These are phyloP conservation scores for Zygotorulaspora sp. DNA, from an alignment of 805 yeast species.

Conservation along the genomic window DNA sequence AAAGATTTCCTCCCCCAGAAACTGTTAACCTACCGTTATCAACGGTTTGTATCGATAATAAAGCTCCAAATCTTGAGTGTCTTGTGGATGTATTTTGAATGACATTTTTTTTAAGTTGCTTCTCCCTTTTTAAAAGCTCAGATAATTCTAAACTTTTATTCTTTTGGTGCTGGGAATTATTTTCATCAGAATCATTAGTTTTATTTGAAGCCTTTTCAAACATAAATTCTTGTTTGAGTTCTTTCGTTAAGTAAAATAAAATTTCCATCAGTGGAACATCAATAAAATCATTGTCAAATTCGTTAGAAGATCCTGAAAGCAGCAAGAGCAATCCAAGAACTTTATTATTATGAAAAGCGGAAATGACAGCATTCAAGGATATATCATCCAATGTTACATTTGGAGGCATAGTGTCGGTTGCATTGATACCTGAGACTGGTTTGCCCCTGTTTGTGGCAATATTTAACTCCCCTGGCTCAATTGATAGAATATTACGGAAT, in stretches of 20 bases:
- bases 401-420: constrained; percentile 44
- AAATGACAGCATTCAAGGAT: constrained; percentile 52
- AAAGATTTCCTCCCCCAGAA: constrained; percentile 66
- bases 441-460: constrained; percentile 40
- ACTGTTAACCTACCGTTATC: constrained; percentile 58
- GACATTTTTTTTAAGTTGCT: constrained; percentile 45
- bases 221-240: constrained; percentile 41
- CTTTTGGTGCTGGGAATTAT: constrained; percentile 5
- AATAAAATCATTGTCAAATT: constrained; percentile 57
- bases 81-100: constrained; percentile 57
- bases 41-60: constrained; percentile 64
- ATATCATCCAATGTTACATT: constrained; percentile 64
- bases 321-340: constrained; percentile 73
- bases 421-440: constrained; percentile 31
- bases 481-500: constrained; percentile 70
- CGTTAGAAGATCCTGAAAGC: constrained; percentile 58
- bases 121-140: constrained; percentile 58
- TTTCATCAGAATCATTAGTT: not conserved
- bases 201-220: constrained; percentile 6
- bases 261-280: constrained; percentile 66
- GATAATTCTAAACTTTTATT: constrained; percentile 42
- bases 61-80: constrained; percentile 88
- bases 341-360: constrained; percentile 59
- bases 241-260: constrained; percentile 56
- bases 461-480: constrained; percentile 63